Conservation (phyloP, 1,284 basidiomycete species). For the Leccinum insolens region DNA sequence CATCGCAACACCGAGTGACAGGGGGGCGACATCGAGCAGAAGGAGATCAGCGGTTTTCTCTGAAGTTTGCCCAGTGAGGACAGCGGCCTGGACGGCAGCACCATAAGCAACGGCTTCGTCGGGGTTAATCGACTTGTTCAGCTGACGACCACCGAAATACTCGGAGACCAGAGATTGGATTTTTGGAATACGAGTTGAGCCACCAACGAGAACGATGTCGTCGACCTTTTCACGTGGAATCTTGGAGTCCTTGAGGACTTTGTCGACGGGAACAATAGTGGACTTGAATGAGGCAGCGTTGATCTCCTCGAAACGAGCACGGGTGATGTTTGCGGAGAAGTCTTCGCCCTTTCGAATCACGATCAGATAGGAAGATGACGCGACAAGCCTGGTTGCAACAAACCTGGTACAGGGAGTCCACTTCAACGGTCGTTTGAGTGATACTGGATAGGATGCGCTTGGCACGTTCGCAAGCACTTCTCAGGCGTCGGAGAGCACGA, state of each 20-base stretch:
- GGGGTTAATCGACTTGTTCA: conserved; percentile 99
- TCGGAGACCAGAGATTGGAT: conserved; percentile 98
- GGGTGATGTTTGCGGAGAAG: conserved; percentile 95
- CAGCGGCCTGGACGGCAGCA: conserved; percentile 96
- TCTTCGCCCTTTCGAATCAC: conserved; percentile 69
- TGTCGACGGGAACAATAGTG: conserved; percentile 97
- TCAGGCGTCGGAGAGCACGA: conserved; percentile 93
- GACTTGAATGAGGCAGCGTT: conserved; percentile 94
- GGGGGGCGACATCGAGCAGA: conserved; percentile 93
- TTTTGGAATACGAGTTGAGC: conserved; percentile 99
- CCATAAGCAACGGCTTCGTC: conserved; percentile 96
- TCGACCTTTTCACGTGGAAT: conserved; percentile 97
- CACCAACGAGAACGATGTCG: conserved; percentile 99
- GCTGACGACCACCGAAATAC: conserved; percentile 94
- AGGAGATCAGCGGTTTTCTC: conserved; percentile 96
- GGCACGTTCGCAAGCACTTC: conserved; percentile 98
- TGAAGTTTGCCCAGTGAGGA: conserved; percentile 94
- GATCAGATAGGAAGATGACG: conserved; percentile 15
- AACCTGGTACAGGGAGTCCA: conserved; percentile 97
- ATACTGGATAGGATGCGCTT: conserved; percentile 99
- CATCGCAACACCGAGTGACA: conserved; percentile 98
- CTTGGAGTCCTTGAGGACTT: conserved; percentile 99
- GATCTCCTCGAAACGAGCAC: conserved; percentile 99
- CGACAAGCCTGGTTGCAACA: conserved; percentile 22
- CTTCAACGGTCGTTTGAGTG: conserved; percentile 98